These are phyloP conservation scores for Kodamaea arcana DNA, from an alignment of 1,139 yeast genomes.

Conservation along the genomic window DNA sequence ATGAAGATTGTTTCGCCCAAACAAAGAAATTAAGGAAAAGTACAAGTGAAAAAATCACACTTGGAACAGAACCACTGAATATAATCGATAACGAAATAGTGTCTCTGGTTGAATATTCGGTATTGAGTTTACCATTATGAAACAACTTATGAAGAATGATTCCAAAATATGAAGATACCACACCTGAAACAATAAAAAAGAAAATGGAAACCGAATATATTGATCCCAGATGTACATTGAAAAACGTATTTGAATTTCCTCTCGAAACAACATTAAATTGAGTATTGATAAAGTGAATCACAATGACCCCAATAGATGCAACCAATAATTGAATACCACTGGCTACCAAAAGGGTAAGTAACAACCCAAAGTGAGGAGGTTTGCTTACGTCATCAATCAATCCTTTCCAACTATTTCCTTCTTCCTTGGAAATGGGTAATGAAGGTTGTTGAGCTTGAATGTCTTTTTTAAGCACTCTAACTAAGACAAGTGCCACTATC, in stretches of 20 bases:
- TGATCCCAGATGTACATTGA: slow-evolving; percentile 62
- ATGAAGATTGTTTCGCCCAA: slow-evolving; percentile 74
- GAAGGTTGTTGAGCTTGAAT: slow-evolving; percentile 16
- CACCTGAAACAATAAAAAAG: slow-evolving; percentile 65
- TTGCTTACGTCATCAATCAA: slow-evolving; percentile 52
- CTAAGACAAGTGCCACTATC: slow-evolving; percentile 58
- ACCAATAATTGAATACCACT: slow-evolving; percentile 71
- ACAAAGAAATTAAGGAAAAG: slow-evolving; percentile 62
- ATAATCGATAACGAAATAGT: slow-evolving; percentile 37
- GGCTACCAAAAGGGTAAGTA: slow-evolving; percentile 58
- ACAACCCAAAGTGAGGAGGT: slow-evolving; percentile 43
- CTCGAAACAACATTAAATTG: slow-evolving; percentile 22
- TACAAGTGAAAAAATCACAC: slow-evolving; percentile 48
- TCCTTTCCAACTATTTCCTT: slow-evolving; percentile 42
- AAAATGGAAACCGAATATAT: slow-evolving; percentile 57
- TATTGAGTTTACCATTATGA: slow-evolving; percentile 31
- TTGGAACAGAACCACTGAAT: slow-evolving; percentile 63
- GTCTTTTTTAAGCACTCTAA: slow-evolving; percentile 47
- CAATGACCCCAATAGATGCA: slow-evolving; percentile 58
- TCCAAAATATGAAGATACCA: slow-evolving; percentile 69
- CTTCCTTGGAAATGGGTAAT: slow-evolving; percentile 10
- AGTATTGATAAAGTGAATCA: slow-evolving; percentile 51
- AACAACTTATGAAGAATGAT: slow-evolving; percentile 56
- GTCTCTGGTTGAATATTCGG: slow-evolving; percentile 18
- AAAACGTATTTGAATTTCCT: slow-evolving; percentile 22